phyloP scores from a whole-genome alignment of 1,284 basidiomycete genomes.

The Dichomitus squalens region DNA sequence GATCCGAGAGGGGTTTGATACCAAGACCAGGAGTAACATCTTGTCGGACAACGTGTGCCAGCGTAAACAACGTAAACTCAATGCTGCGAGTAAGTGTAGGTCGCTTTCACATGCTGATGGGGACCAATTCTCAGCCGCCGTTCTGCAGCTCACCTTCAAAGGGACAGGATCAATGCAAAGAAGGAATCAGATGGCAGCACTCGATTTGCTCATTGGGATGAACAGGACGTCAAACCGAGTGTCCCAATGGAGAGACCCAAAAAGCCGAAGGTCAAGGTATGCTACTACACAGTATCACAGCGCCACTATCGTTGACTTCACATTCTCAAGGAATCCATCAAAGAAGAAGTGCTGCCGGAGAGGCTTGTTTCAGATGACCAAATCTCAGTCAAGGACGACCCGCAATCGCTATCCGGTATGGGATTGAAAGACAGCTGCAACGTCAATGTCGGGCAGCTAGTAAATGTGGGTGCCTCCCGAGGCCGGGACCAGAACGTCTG shows the following conservation, averaged over 20 bases:
- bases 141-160: too few relatives aligned
- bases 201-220: too few relatives aligned
- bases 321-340: not conserved
- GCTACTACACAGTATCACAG: too few relatives aligned
- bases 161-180: too few relatives aligned
- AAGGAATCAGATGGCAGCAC: too few relatives aligned
- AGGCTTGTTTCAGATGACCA: not conserved
- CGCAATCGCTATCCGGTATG: not conserved
- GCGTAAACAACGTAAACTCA: not conserved
- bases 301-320: not conserved
- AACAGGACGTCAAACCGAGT: too few relatives aligned
- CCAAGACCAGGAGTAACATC: not conserved
- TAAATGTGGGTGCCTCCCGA: not conserved
- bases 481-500: not conserved
- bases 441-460: not conserved
- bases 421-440: not conserved
- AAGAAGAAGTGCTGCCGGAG: not conserved
- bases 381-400: not conserved
- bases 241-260: too few relatives aligned
- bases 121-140: not conserved
- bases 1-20: not conserved
- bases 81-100: not conserved
- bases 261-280: too few relatives aligned
- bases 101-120: not conserved
- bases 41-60: not conserved